phyloP scores from a whole-genome alignment of 495 filamentous ascomycete genomes.

The Neurospora cerealis region DNA sequence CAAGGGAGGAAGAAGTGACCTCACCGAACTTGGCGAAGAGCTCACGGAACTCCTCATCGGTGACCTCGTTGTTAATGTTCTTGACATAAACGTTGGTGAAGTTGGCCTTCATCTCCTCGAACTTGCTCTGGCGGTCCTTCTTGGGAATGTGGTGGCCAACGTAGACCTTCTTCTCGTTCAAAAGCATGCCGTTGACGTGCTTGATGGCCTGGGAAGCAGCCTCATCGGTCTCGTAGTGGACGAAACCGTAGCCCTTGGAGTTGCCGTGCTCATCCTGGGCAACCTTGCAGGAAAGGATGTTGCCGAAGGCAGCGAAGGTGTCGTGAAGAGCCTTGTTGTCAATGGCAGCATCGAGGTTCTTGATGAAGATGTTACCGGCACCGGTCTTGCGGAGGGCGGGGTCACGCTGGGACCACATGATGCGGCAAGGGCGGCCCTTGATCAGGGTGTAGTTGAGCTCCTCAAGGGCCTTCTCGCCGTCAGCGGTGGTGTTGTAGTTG shows the following conservation, averaged over 20 bases:
- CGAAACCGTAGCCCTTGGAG: conserved; percentile 98
- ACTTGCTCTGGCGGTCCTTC: conserved; percentile 99
- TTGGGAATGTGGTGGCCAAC: conserved; percentile 99
- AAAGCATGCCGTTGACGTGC: conserved; percentile 98
- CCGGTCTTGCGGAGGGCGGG: conserved; percentile 98
- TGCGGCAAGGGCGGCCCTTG: conserved; percentile 97
- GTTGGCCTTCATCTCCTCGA: conserved; percentile 99
- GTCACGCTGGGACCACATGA: conserved; percentile 99
- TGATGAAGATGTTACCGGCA: conserved; percentile 99
- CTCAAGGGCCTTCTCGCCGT: conserved; percentile 96
- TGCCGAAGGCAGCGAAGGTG: conserved; percentile 97
- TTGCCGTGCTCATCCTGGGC: conserved; percentile 91
- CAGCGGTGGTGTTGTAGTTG: conserved; percentile 96
- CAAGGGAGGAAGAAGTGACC: conserved; percentile 91
- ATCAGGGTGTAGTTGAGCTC: conserved; percentile 99
- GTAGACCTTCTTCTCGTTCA: conserved; percentile 99
- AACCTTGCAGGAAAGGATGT: conserved; percentile 99
- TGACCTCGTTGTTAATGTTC: conserved; percentile 82
- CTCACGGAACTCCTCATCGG: conserved; percentile 87
- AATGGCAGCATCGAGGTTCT: conserved; percentile 96
- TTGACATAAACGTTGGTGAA: conserved; percentile 99
- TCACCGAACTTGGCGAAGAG: conserved; percentile 87
- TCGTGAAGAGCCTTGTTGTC: conserved; percentile 99
- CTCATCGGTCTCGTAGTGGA: conserved; percentile 99
- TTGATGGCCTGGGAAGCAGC: conserved; percentile 95